These are phyloP conservation scores for Pythium brachiatum DNA, from an alignment of 352 stramenopile genomes.

Conservation along the genomic window DNA sequence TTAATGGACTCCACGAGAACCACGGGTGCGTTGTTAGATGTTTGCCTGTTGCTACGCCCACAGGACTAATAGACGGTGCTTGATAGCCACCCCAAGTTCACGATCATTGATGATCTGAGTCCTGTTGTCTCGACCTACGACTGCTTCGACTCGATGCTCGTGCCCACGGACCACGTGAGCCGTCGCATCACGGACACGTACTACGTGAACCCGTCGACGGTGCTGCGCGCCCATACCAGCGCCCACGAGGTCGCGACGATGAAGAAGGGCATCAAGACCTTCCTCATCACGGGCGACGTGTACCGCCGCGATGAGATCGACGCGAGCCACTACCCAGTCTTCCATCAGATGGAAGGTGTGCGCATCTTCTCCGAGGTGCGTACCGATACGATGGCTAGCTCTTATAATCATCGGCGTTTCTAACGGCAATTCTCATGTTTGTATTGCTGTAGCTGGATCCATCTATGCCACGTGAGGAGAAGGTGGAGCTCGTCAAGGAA, in stretches of 20 bases:
- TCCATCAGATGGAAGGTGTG: conserved; percentile 99
- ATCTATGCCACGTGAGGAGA: conserved; percentile 60
- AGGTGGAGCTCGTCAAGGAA: conserved; percentile 79
- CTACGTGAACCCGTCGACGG: conserved; percentile 80
- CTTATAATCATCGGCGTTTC: background rate
- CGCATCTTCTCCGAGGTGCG: conserved; percentile 90
- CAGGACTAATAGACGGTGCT: too few relatives aligned
- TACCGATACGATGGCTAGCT: too few relatives aligned
- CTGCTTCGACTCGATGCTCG: conserved; percentile 92
- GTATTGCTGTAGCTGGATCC: conserved; percentile 35
- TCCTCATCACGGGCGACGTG: conserved; percentile 94
- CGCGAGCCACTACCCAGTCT: conserved; percentile 98
- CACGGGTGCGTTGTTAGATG: conserved; percentile 35
- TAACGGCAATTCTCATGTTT: background rate
- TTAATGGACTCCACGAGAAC: conserved; percentile 65
- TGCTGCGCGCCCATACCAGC: conserved; percentile 89
- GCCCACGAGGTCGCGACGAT: conserved; percentile 94
- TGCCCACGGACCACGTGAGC: conserved; percentile 89
- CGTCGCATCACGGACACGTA: conserved; percentile 88
- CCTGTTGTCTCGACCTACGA: conserved; percentile 87
- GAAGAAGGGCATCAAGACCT: conserved; percentile 84
- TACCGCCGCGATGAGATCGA: conserved; percentile 99
- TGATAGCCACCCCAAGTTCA: conserved; percentile 67
- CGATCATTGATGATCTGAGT: conserved; percentile 83
- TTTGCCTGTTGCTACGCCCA: too few relatives aligned